Evolutionary conservation across 257 asterid genomes (phyloP).

Genomic region (Capsicum rhomboideum): DNA sequence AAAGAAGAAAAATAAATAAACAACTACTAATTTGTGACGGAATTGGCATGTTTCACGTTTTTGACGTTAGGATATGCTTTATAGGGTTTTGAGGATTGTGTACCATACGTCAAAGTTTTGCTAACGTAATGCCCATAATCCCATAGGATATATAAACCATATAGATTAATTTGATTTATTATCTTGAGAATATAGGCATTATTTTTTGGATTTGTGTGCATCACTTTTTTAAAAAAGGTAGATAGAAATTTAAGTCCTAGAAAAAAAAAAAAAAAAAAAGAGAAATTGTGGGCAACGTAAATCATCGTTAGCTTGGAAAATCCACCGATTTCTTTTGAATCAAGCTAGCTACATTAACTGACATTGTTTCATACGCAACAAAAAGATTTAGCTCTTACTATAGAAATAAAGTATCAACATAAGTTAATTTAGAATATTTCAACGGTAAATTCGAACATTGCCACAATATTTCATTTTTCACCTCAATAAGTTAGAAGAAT

Average conservation of each 20-base stretch:
- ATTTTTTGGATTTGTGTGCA: neutral
- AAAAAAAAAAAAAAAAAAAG: neutral
- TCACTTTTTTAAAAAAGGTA: neutral
- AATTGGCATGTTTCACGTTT: conserved; percentile 17
- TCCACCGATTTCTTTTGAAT: neutral
- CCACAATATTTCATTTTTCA: too few species aligned
- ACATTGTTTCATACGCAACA: neutral
- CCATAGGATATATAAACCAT: neutral
- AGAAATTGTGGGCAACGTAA: neutral
- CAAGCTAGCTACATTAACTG: neutral
- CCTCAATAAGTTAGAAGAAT: too few species aligned
- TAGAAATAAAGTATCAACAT: neutral
- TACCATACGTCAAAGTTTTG: conserved; percentile 10
- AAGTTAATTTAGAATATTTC: neutral
- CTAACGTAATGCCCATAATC: conserved; percentile 15
- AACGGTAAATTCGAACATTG: too few species aligned
- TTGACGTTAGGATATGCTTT: conserved; percentile 5
- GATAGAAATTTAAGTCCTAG: neutral
- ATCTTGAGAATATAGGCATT: neutral
- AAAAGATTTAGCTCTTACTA: neutral
- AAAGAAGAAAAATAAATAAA: neutral
- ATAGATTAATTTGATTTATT: neutral
- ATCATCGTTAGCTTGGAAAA: neutral
- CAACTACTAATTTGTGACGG: neutral
- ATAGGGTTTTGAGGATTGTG: neutral